Conservation (phyloP, 73 alveolate genomes). For the Stentor coeruleus region DNA sequence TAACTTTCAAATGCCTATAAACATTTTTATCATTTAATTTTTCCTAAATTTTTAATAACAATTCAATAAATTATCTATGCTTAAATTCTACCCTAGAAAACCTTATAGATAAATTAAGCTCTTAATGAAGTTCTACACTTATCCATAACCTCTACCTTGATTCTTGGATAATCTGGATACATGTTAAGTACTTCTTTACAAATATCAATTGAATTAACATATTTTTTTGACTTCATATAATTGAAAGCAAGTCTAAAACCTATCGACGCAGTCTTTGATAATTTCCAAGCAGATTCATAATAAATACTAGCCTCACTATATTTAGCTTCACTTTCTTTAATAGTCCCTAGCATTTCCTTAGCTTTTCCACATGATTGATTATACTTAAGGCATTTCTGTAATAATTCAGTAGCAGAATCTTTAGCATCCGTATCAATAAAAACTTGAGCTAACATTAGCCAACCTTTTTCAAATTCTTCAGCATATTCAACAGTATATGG, state of each 20-base stretch:
- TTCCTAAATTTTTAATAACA: too few relatives aligned
- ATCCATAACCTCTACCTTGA: constrained; percentile 59
- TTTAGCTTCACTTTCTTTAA: constrained; percentile 86
- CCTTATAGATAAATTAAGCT: constrained; percentile 1
- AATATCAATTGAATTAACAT: constrained; percentile 77
- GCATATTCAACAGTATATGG: constrained; percentile 67
- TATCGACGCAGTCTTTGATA: constrained; percentile 84
- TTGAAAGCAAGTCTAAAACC: constrained; percentile 94
- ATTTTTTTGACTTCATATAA: constrained; percentile 87
- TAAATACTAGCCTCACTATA: constrained; percentile 83
- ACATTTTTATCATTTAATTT: too few relatives aligned
- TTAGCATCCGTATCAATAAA: constrained; percentile 75
- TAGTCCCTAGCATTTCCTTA: constrained; percentile 89
- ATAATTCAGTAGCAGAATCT: constrained; percentile 79
- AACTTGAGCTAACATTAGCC: constrained; percentile 89
- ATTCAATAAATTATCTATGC: too few relatives aligned
- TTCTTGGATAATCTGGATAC: constrained; percentile 86
- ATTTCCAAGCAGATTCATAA: constrained; percentile 90
- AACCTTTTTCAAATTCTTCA: constrained; percentile 92
- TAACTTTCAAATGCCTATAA: too few relatives aligned
- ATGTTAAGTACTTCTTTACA: constrained; percentile 85
- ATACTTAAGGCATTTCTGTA: constrained; percentile 51
- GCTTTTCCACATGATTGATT: constrained; percentile 90
- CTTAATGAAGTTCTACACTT: constrained; percentile 35
- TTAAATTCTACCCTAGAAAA: too few relatives aligned